These are phyloP conservation scores for Backusella liffmaniae DNA, from an alignment of 192 early-diverging fungal species.

Conservation along the genomic window DNA sequence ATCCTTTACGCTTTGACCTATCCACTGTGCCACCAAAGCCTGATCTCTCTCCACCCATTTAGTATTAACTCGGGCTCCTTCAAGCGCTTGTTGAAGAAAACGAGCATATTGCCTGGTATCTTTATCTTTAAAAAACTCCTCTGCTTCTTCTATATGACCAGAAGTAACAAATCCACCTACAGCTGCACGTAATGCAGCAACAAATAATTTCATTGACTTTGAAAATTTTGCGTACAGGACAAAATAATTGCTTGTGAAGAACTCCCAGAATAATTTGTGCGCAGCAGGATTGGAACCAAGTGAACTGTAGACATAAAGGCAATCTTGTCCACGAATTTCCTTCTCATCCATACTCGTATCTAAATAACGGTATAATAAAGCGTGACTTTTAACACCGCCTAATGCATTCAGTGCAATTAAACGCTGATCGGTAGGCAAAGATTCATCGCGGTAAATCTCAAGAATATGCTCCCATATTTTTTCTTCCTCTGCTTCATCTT, in stretches of 20 bases:
- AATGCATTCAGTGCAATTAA: conserved; percentile 63
- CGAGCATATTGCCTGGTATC: conserved; percentile 61
- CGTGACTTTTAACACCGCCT: conserved; percentile 53
- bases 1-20: not conserved
- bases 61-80: conserved; percentile 60
- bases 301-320: conserved; percentile 49
- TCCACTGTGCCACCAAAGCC: conserved; percentile 21
- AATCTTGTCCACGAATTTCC: conserved; percentile 72
- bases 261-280: conserved; percentile 65
- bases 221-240: conserved; percentile 55
- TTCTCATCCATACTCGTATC: conserved; percentile 59
- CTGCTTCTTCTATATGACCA: conserved; percentile 61
- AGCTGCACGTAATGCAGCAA: conserved; percentile 40
- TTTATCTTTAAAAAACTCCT: conserved; percentile 60
- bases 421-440: conserved; percentile 65
- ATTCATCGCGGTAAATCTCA: conserved; percentile 58
- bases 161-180: conserved; percentile 44
- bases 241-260: conserved; percentile 62
- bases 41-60: conserved; percentile 44
- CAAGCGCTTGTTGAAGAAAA: conserved; percentile 71
- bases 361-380: conserved; percentile 59
- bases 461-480: conserved; percentile 53
- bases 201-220: conserved; percentile 49
- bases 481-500: conserved; percentile 50
- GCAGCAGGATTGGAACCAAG: conserved; percentile 52